Conservation (phyloP, 2,329 filamentous ascomycete genomes). For the Pseudopithomyces maydicus region DNA sequence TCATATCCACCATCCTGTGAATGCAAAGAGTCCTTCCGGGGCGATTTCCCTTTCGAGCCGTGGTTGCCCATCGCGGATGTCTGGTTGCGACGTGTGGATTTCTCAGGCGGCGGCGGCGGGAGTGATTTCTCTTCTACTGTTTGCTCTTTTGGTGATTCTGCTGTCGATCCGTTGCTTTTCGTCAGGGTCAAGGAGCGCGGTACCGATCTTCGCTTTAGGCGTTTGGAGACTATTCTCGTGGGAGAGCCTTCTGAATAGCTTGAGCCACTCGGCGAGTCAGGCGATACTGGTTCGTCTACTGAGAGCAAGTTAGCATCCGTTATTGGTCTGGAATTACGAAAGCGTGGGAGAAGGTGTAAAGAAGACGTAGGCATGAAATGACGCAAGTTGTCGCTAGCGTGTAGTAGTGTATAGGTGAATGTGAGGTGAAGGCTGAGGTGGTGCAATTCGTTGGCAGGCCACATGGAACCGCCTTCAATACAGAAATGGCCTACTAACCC, state of each 20-base stretch:
- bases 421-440: not conserved
- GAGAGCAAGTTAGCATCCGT: slow-evolving; percentile 8
- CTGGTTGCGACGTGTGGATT: slow-evolving; percentile 30
- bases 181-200: slow-evolving; percentile 41
- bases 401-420: not conserved
- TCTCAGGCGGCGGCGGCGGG: slow-evolving; percentile 42
- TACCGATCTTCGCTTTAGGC: slow-evolving; percentile 40
- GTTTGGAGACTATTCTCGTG: slow-evolving; percentile 36
- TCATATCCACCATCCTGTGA: slow-evolving; percentile 22
- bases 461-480: not conserved
- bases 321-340: not conserved
- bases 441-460: not conserved
- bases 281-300: slow-evolving; percentile 26
- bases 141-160: slow-evolving; percentile 17
- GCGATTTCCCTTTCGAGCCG: slow-evolving; percentile 24
- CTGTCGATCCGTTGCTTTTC: slow-evolving; percentile 46
- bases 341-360: not conserved
- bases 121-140: slow-evolving; percentile 32
- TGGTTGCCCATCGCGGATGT: slow-evolving; percentile 26
- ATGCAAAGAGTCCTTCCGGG: slow-evolving; percentile 36
- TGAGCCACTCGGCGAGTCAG: slow-evolving; percentile 18
- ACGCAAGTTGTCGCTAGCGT: not conserved
- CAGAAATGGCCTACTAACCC: slow-evolving; percentile 30
- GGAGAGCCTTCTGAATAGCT: slow-evolving; percentile 25
- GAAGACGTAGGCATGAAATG: not conserved